Percentiles rank a stretch among this genome's conserved stretches.
Conservation (phyloP, 345 rosid species). For the Hibiscus trionum region DNA sequence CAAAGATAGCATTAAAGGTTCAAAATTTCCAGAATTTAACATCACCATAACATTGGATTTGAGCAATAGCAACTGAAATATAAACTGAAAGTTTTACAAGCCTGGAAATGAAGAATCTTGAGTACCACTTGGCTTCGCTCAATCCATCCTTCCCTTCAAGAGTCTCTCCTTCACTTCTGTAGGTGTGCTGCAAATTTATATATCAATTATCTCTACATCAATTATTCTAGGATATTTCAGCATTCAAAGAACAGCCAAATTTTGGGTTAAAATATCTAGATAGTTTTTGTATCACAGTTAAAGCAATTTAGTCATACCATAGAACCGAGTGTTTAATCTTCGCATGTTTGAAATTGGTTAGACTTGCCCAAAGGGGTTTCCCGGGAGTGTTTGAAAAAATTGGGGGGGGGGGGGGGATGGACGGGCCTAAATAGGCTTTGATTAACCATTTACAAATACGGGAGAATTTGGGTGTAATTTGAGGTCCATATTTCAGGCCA, state of each 20-base stretch:
- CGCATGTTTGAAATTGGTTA: background rate
- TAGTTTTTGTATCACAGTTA: background rate
- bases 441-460: background rate
- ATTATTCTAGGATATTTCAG: background rate
- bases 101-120: background rate
- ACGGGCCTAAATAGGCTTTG: background rate
- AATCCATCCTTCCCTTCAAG: background rate
- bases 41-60: background rate
- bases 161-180: background rate
- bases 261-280: background rate
- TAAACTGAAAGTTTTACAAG: background rate
- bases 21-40: background rate
- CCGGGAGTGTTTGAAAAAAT: background rate
- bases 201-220: background rate
- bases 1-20: background rate
- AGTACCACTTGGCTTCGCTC: background rate
- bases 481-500: background rate
- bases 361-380: background rate
- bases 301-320: background rate
- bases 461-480: background rate
- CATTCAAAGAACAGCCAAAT: background rate
- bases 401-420: background rate
- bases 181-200: background rate
- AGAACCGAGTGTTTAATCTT: background rate
- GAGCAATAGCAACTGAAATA: background rate